Percentiles rank a stretch among this genome's conserved stretches.
These are phyloP conservation scores for Eucalyptus cloeziana DNA, from an alignment of 345 rosid species.

Conservation along the genomic window DNA sequence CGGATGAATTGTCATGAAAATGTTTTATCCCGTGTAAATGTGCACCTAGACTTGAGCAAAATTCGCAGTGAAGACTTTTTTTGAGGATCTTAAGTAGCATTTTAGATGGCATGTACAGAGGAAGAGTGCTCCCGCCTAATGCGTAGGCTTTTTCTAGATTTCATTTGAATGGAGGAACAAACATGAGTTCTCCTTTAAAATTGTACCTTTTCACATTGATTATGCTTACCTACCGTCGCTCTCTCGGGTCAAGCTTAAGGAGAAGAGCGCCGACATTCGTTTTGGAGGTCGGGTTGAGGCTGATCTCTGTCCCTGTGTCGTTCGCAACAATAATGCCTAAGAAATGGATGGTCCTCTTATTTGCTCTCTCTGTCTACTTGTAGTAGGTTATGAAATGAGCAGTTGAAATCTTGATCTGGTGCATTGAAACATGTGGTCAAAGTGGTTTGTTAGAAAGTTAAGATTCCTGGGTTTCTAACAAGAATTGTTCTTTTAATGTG, in stretches of 20 bases:
- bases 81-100: background rate
- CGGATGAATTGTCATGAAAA: background rate
- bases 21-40: background rate
- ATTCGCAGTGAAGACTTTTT: background rate
- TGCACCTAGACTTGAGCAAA: background rate
- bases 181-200: background rate
- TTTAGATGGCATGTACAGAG: background rate
- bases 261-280: background rate
- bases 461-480: background rate
- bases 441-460: background rate
- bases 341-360: background rate
- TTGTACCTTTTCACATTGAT: background rate
- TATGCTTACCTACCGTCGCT: background rate
- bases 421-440: background rate
- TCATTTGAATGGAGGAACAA: background rate
- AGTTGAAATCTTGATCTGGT: background rate
- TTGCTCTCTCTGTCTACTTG: background rate
- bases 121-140: background rate
- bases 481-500: background rate
- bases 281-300: background rate
- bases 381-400: background rate
- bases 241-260: background rate
- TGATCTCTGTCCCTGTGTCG: background rate
- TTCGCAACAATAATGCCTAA: background rate
- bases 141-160: background rate